phyloP scores from a whole-genome alignment of 1,284 basidiomycete species.

The Sanghuangporus baumii region DNA sequence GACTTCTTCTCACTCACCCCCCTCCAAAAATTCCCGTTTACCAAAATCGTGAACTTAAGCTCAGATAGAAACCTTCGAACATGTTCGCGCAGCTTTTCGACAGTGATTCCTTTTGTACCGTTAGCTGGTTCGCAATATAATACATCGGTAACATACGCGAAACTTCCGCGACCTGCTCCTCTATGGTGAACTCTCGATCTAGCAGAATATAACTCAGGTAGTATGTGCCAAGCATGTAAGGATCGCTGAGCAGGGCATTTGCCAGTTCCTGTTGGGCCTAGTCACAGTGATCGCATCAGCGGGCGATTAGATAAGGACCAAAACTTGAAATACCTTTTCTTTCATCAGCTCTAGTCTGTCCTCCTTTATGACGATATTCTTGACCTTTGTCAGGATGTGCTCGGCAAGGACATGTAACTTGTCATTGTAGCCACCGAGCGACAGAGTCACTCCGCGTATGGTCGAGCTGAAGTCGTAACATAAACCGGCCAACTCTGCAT shows the following conservation, averaged over 20 bases:
- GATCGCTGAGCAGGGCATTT: conserved; percentile 86
- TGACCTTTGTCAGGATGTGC: conserved; percentile 72
- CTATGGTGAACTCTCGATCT: conserved; percentile 71
- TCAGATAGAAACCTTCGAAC: conserved; percentile 58
- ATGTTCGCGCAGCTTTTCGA: conserved; percentile 70
- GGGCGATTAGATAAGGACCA: conserved; percentile 6
- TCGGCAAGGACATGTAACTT: conserved; percentile 79
- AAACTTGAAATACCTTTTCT: conserved; percentile 60
- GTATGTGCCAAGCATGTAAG: conserved; percentile 78
- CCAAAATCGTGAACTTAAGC: conserved; percentile 72
- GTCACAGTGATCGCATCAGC: background rate
- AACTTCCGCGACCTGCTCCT: conserved; percentile 76
- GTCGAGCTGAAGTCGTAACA: conserved; percentile 69
- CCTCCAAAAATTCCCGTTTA: conserved; percentile 81
- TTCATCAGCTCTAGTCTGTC: conserved; percentile 80
- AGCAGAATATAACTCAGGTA: conserved; percentile 69
- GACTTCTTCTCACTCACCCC: conserved; percentile 45
- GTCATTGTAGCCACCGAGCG: conserved; percentile 89
- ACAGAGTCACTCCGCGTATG: conserved; percentile 65
- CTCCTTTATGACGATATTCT: conserved; percentile 60
- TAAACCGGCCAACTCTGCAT: conserved; percentile 89
- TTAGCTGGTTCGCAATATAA: background rate
- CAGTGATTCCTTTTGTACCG: conserved; percentile 50
- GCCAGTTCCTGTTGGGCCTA: conserved; percentile 71
- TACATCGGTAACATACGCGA: conserved; percentile 45